Evolutionary conservation across 2,329 filamentous ascomycete genomes (phyloP), one percentile per base, ranked within the genome.

Genomic region (Magnaporthales sp.): DNA sequence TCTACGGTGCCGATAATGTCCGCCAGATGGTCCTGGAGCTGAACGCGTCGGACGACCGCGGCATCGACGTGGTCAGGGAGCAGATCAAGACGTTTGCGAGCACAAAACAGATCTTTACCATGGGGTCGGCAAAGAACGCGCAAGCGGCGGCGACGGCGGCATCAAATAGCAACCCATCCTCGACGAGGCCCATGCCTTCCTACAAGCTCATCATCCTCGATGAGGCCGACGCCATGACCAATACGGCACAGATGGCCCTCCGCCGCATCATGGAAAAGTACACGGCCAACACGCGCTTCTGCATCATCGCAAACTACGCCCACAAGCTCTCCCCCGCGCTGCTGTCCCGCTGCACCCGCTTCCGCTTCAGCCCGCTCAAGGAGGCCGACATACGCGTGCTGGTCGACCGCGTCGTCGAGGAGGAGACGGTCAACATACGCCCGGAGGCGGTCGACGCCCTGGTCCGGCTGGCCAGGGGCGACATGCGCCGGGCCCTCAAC

Each of bases 161-260:
- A 24, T 63, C 61, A 3, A 31, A 6, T 7, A 24, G 51, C 5
- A 31, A 26, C 26, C 67, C 72, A 8, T 70, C 70, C 3, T 62
- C 66, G 15, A 58, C 67, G 1, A 79, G 79, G 38, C 79, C 84
- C 13, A 78, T 94, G 29, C 92, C 91, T 0, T 86, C 86, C 3
- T 99, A 91, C 83, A 99, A 99, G 81, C 87, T 99, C 71, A 98
- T 99, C 75, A 92, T 99, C 66, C 86, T 99, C 4, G 95, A 99
- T 77, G 95, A 99, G 81, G 95, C 95, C n/a, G 95, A 99, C 77
- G 95, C 95, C 66, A 99, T 99, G 95, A 99, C 95, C n/a, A 91
- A 92, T 66, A 96, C 94, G 0, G 95, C 95, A 6, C 95, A 99
- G 79, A 99, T 99, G 94, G 95, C 95, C 0, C 82, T 99, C 66